These are phyloP conservation scores for Tulasnella sp. DNA, from an alignment of 768 basidiomycete species.

Conservation along the genomic window DNA sequence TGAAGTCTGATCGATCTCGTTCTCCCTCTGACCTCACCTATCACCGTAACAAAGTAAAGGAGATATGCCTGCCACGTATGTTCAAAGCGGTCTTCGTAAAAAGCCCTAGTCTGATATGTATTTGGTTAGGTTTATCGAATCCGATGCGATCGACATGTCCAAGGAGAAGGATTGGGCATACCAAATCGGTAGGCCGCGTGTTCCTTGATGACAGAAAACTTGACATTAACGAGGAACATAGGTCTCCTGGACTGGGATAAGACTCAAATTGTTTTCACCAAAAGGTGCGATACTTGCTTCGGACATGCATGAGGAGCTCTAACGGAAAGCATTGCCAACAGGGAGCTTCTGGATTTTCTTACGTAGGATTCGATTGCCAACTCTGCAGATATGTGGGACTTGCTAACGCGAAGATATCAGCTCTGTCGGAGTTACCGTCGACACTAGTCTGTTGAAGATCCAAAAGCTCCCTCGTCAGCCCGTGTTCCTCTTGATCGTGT, in stretches of 20 bases:
- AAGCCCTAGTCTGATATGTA: background rate
- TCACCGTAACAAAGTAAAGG: background rate
- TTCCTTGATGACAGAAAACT: background rate
- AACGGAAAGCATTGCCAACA: background rate
- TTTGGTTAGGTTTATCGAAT: constrained; percentile 44
- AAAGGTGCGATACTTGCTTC: constrained; percentile 24
- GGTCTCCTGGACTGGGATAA: constrained; percentile 75
- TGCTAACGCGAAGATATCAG: constrained; percentile 25
- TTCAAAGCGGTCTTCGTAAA: background rate
- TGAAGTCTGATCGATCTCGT: background rate
- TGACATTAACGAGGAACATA: constrained; percentile 20
- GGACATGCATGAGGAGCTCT: background rate
- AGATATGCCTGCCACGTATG: constrained; percentile 4
- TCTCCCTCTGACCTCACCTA: background rate
- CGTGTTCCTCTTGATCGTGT: background rate
- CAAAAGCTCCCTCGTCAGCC: constrained; percentile 59
- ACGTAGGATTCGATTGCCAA: constrained; percentile 36
- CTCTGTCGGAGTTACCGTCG: constrained; percentile 63
- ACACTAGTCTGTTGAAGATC: constrained; percentile 63
- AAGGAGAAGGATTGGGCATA: constrained; percentile 63
- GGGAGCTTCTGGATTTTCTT: constrained; percentile 62
- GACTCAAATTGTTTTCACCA: constrained; percentile 68
- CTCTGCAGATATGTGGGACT: background rate
- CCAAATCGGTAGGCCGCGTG: constrained; percentile 41
- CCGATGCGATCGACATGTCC: constrained; percentile 42